Conservation (phyloP, 2,329 filamentous ascomycete species). For the Scopulariopsis brevicaulis region DNA sequence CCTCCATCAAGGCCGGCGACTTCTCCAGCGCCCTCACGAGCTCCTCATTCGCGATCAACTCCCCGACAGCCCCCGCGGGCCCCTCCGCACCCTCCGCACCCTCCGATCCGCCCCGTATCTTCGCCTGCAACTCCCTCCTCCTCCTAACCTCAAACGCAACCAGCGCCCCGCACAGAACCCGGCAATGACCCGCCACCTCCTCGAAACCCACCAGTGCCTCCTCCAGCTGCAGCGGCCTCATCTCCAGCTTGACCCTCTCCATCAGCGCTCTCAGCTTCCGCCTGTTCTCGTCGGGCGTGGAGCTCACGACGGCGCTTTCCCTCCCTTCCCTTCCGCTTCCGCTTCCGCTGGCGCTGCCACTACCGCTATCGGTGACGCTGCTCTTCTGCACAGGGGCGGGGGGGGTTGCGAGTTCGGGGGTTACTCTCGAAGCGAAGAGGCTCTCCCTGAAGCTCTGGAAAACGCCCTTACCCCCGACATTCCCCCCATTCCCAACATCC, state of each 20-base stretch:
- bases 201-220: constrained; percentile 30
- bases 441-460: neutral
- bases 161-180: constrained; percentile 26
- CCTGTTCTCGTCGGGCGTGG: constrained; percentile 17
- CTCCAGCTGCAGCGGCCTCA: constrained; percentile 22
- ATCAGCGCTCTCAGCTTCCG: constrained; percentile 22
- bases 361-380: neutral
- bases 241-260: constrained; percentile 21
- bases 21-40: constrained; percentile 14
- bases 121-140: neutral
- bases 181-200: constrained; percentile 26
- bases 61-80: neutral
- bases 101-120: neutral
- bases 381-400: neutral
- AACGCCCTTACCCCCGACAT: neutral
- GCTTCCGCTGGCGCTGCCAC: neutral
- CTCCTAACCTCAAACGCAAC: constrained; percentile 25
- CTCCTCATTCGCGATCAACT: constrained; percentile 12
- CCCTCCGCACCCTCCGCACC: no score
- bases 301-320: neutral
- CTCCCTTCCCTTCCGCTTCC: neutral
- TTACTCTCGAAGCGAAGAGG: neutral
- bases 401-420: neutral
- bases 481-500: no score
- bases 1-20: constrained; percentile 15